These are phyloP conservation scores for Cantharellus anzutake DNA, from an alignment of 768 basidiomycete species.

Conservation along the genomic window DNA sequence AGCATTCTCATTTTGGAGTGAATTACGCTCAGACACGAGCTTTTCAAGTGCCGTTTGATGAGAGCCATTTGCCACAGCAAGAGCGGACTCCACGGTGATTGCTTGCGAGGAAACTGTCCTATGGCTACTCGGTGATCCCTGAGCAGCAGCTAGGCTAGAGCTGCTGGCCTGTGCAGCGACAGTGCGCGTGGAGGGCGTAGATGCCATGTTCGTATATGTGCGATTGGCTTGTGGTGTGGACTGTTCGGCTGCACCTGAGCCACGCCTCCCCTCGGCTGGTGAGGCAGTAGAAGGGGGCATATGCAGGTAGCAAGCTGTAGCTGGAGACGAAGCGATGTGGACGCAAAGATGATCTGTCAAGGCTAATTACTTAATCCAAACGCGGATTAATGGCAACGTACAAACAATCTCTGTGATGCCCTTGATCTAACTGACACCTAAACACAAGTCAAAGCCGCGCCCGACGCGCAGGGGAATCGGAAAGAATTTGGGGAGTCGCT, in stretches of 20 bases:
- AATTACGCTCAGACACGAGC: conserved; percentile 62
- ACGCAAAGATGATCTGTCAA: no score
- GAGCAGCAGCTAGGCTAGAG: neutral
- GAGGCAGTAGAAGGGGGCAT: no score
- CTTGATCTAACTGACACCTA: no score
- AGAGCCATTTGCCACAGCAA: conserved; percentile 14
- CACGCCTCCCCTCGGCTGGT: no score
- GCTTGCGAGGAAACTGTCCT: neutral
- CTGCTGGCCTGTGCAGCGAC: neutral
- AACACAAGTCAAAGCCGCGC: no score
- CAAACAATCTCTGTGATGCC: no score
- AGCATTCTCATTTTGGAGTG: conserved; percentile 70
- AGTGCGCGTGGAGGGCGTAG: neutral
- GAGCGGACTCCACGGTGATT: conserved; percentile 34
- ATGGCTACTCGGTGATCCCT: neutral
- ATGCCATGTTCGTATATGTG: neutral
- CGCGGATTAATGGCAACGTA: no score
- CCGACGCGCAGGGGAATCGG: no score
- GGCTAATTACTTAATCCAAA: no score
- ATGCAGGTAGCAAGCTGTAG: no score
- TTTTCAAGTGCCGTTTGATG: conserved; percentile 41
- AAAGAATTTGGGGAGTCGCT: no score
- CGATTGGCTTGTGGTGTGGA: neutral
- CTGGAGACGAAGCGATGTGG: no score
- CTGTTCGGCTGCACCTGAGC: neutral